phyloP scores from a whole-genome alignment of 2,329 filamentous ascomycete species.

The Epichloe sp. region DNA sequence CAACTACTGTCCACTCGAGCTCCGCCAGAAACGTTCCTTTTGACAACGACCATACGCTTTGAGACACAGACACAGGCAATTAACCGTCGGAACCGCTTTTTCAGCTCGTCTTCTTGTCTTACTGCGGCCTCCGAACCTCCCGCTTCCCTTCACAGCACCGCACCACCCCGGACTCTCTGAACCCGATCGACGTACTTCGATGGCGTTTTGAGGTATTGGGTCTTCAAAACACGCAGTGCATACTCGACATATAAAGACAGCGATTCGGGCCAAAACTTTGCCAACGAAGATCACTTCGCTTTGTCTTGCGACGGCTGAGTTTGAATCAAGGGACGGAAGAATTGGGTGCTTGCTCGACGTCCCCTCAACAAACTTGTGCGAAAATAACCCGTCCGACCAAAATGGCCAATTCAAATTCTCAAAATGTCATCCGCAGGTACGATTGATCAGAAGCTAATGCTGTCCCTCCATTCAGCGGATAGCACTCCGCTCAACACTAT shows the following conservation, averaged over 20 bases:
- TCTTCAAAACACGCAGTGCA: not conserved
- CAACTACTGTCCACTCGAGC: not conserved
- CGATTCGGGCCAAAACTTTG: rapidly evolving
- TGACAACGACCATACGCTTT: not conserved
- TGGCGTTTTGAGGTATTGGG: not conserved
- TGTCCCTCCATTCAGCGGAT: too few species aligned
- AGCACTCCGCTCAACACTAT: not conserved
- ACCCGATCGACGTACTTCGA: not conserved
- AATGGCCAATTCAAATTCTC: constrained; percentile 32
- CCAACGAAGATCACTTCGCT: too few species aligned
- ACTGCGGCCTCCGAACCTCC: not conserved
- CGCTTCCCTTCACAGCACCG: not conserved
- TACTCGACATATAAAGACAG: not conserved
- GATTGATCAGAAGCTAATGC: not conserved
- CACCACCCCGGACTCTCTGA: not conserved
- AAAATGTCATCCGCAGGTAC: constrained; percentile 56
- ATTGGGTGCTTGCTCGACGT: too few species aligned
- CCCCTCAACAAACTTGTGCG: not conserved
- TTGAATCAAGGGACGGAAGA: too few species aligned
- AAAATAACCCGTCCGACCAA: constrained; percentile 4
- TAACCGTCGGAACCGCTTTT: not conserved
- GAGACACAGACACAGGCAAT: not conserved
- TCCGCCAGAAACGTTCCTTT: not conserved
- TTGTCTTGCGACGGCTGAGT: too few species aligned
- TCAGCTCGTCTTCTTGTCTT: not conserved